A percentile compares a stretch with the other conserved stretches of the same genome.
phyloP scores from a whole-genome alignment of 768 basidiomycete genomes.

The Mycena metata region DNA sequence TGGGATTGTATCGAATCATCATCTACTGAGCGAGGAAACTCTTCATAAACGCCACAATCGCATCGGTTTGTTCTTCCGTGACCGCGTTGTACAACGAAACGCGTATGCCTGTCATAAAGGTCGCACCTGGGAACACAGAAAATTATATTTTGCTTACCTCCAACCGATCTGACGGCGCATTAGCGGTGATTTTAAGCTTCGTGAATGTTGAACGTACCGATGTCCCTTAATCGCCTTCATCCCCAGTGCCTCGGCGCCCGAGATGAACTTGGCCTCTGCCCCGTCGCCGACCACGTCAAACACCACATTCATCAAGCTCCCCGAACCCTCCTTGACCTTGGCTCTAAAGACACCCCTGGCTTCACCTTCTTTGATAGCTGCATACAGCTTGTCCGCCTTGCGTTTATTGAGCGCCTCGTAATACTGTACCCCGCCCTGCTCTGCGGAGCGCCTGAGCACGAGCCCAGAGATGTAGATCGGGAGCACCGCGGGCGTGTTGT shows the following conservation, averaged over 20 bases:
- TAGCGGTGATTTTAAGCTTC: slow-evolving; percentile 13
- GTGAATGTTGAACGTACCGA: slow-evolving; percentile 66
- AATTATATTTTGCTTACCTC: slow-evolving; percentile 20
- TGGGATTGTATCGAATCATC: too few species aligned
- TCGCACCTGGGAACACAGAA: neutral
- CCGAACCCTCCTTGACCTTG: slow-evolving; percentile 80
- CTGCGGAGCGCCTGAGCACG: slow-evolving; percentile 79
- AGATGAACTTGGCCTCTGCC: slow-evolving; percentile 79
- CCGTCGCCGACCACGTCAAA: slow-evolving; percentile 85
- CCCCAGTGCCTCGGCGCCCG: slow-evolving; percentile 82
- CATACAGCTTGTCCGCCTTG: slow-evolving; percentile 87
- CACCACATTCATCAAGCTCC: slow-evolving; percentile 97
- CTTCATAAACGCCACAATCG: slow-evolving; percentile 69
- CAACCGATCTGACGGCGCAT: slow-evolving; percentile 35
- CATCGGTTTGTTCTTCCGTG: slow-evolving; percentile 78
- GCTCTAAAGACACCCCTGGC: slow-evolving; percentile 74
- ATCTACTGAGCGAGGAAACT: slow-evolving; percentile 57
- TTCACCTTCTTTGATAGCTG: slow-evolving; percentile 77
- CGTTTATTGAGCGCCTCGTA: slow-evolving; percentile 74
- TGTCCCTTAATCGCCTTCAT: slow-evolving; percentile 95
- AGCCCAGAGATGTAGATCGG: slow-evolving; percentile 91
- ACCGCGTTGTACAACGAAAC: slow-evolving; percentile 93
- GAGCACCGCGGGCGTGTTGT: slow-evolving; percentile 95
- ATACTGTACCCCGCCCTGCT: slow-evolving; percentile 74
- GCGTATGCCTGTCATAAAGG: slow-evolving; percentile 69